Evolutionary conservation across 345 rosid genomes (phyloP).

Genomic region (Euphorbia peplus): DNA sequence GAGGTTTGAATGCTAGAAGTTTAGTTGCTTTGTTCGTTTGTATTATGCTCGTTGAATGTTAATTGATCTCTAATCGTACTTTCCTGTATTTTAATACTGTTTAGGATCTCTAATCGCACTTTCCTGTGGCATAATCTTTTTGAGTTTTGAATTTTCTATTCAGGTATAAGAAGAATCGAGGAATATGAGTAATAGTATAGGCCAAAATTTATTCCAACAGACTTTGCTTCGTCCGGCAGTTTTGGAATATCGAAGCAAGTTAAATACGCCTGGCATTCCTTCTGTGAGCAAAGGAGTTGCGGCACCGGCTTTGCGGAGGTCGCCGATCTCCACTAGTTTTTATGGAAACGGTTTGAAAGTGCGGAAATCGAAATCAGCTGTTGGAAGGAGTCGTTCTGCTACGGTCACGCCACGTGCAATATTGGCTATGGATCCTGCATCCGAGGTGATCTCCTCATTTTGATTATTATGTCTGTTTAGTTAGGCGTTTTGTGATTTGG

Average conservation of each 20-base stretch:
- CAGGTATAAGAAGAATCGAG: slow-evolving; percentile 35
- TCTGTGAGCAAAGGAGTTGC: slow-evolving; percentile 32
- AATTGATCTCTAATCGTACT: no score
- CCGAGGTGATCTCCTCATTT: slow-evolving; percentile 44
- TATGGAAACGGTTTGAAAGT: slow-evolving; percentile 40
- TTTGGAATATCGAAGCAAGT: slow-evolving; percentile 60
- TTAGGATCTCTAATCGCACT: not conserved
- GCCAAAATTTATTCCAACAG: slow-evolving; percentile 52
- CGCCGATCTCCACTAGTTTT: slow-evolving; percentile 38
- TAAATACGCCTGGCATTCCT: slow-evolving; percentile 45
- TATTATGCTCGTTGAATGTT: no score
- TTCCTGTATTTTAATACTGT: no score
- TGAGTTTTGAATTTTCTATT: slow-evolving; percentile 15
- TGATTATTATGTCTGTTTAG: slow-evolving; percentile 10
- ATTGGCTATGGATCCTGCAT: slow-evolving; percentile 64
- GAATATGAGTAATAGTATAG: slow-evolving; percentile 66
- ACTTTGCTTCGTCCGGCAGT: slow-evolving; percentile 54
- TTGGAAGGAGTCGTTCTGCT: slow-evolving; percentile 35
- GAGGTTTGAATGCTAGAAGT: no score
- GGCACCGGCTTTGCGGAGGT: slow-evolving; percentile 28
- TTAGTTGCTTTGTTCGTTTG: no score
- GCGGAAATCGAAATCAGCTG: slow-evolving; percentile 30
- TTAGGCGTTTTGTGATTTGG: slow-evolving; percentile 3
- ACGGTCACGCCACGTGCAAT: slow-evolving; percentile 55
- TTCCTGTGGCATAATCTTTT: not conserved